Percentiles rank a stretch among this genome's conserved stretches.
These are phyloP conservation scores for Areca catechu DNA, from an alignment of 176 grass and related monocot species.

Conservation along the genomic window DNA sequence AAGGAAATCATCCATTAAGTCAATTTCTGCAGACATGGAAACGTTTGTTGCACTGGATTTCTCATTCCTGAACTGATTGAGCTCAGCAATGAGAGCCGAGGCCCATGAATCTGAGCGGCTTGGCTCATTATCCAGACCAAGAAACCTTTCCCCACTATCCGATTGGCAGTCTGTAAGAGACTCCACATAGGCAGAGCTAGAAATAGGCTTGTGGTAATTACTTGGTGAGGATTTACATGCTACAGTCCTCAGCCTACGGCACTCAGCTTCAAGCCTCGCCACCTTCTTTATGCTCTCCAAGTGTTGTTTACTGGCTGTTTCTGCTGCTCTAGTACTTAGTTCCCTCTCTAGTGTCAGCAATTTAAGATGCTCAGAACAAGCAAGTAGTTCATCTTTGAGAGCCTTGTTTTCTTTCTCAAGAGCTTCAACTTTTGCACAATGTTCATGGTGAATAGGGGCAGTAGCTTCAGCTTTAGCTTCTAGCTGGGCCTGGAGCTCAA, in stretches of 20 bases:
- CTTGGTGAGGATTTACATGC: constrained; percentile 8
- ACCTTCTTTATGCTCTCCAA: constrained; percentile 75
- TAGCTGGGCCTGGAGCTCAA: constrained; percentile 58
- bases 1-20: constrained; percentile 67
- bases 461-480: constrained; percentile 56
- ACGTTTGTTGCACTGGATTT: constrained; percentile 26
- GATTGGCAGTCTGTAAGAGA: no score
- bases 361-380: constrained; percentile 25
- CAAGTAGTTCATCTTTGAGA: constrained; percentile 36
- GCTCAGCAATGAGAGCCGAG: constrained; percentile 47
- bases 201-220: constrained; percentile 16
- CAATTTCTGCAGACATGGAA: constrained; percentile 30
- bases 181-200: constrained; percentile 6
- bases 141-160: neutral
- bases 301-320: constrained; percentile 80
- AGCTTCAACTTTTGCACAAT: constrained; percentile 29
- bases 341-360: constrained; percentile 63
- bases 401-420: constrained; percentile 65
- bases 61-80: constrained; percentile 65
- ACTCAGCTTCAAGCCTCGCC: constrained; percentile 62
- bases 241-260: constrained; percentile 44
- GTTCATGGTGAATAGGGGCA: constrained; percentile 18
- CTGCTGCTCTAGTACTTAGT: constrained; percentile 61
- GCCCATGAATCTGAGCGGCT: constrained; percentile 72
- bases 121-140: constrained; percentile 27